Evolutionary conservation across 2,329 filamentous ascomycete genomes (phyloP).

Genomic region (Colletotrichum sp.): DNA sequence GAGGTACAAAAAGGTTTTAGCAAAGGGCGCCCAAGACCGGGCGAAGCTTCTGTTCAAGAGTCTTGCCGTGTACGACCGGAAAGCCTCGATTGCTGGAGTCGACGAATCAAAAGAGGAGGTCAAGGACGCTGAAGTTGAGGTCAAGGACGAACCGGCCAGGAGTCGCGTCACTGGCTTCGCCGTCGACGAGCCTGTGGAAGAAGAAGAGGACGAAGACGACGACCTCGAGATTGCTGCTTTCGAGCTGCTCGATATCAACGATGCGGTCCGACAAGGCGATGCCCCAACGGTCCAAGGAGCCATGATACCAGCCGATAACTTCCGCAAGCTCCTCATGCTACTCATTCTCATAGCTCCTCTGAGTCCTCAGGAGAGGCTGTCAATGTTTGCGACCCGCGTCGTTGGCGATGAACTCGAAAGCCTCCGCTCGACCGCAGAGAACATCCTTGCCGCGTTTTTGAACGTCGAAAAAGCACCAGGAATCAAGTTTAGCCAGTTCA

Average conservation of each 20-base stretch:
- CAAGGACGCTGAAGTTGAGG: neutral
- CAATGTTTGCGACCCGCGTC: slow-evolving; percentile 63
- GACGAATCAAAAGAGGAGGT: neutral
- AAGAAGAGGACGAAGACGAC: slow-evolving; percentile 58
- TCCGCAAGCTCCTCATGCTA: slow-evolving; percentile 73
- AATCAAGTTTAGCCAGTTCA: slow-evolving; percentile 67
- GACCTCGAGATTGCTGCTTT: slow-evolving; percentile 73
- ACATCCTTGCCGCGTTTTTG: slow-evolving; percentile 69
- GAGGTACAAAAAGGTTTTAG: slow-evolving; percentile 68
- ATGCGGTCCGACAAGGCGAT: slow-evolving; percentile 62
- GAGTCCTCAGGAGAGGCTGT: slow-evolving; percentile 67
- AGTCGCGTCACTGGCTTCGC: slow-evolving; percentile 45
- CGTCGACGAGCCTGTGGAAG: slow-evolving; percentile 49
- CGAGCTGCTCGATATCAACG: slow-evolving; percentile 69
- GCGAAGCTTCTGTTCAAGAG: slow-evolving; percentile 73
- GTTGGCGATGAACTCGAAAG: slow-evolving; percentile 59
- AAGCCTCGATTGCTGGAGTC: slow-evolving; percentile 40
- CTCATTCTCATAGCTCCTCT: slow-evolving; percentile 71
- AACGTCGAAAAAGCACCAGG: slow-evolving; percentile 68
- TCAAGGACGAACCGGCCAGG: slow-evolving; percentile 5
- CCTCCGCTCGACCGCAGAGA: slow-evolving; percentile 67
- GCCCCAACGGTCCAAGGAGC: slow-evolving; percentile 61
- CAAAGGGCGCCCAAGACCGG: slow-evolving; percentile 61
- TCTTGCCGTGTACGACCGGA: slow-evolving; percentile 73
- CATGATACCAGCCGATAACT: slow-evolving; percentile 76